A percentile compares a stretch with the other conserved stretches of the same genome.
phyloP scores from a whole-genome alignment of 805 yeast species.

The Saturnispora bothae region DNA sequence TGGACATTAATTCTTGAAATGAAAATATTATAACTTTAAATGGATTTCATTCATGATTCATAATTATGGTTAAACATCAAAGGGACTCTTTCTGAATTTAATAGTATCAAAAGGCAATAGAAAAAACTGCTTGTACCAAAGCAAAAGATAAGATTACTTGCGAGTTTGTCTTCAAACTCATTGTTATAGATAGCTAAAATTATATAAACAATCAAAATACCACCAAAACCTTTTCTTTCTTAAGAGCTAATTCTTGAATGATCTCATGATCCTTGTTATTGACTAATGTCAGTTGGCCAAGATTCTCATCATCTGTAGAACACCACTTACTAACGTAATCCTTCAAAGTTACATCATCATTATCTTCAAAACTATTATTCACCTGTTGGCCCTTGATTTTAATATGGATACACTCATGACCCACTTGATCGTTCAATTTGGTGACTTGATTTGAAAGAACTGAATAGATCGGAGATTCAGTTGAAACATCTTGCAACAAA shows the following conservation, averaged over 20 bases:
- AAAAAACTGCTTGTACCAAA: conserved; percentile 32
- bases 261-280: conserved; percentile 9
- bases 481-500: conserved; percentile 6
- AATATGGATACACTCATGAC: conserved; percentile 2
- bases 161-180: too few species aligned
- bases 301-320: conserved; percentile 3
- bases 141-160: conserved; percentile 61
- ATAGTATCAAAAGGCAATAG: conserved; percentile 43
- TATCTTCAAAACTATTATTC: neutral
- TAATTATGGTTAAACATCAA: too few species aligned
- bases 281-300: conserved; percentile 19
- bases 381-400: neutral
- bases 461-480: neutral
- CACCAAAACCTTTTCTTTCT: conserved; percentile 20
- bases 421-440: conserved; percentile 1
- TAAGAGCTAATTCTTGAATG: conserved; percentile 13
- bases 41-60: too few species aligned
- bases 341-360: conserved; percentile 4
- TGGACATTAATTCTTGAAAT: too few species aligned
- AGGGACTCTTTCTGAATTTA: too few species aligned
- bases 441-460: neutral
- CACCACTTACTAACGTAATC: conserved; percentile 6
- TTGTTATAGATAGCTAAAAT: too few species aligned
- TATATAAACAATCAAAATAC: conserved; percentile 12
- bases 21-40: too few species aligned